phyloP scores from a whole-genome alignment of 192 early-diverging fungal genomes.

The Coemansia aciculifera region DNA sequence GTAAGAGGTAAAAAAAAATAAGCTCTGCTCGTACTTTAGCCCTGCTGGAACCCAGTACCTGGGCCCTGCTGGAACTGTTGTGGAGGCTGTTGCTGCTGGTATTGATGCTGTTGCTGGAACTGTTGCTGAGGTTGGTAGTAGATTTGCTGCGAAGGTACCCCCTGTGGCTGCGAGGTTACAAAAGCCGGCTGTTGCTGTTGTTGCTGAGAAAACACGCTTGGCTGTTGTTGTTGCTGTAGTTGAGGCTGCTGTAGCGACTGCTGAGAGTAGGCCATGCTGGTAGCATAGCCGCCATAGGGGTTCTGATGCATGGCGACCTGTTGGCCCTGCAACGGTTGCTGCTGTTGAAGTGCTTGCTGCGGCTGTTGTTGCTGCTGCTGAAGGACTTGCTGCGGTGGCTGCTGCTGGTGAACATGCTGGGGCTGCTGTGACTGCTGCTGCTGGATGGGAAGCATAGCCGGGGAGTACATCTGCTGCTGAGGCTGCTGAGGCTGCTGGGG shows the following conservation, averaged over 20 bases:
- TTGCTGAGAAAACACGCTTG: background rate
- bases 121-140: constrained; percentile 12
- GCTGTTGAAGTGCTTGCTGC: constrained; percentile 12
- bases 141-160: background rate
- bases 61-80: constrained; percentile 13
- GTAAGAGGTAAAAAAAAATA: background rate
- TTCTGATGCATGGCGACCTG: constrained; percentile 10
- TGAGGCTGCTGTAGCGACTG: constrained; percentile 7
- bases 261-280: constrained; percentile 15
- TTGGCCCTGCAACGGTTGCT: background rate
- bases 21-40: background rate
- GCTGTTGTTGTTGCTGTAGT: constrained; percentile 4
- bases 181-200: constrained; percentile 1
- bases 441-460: background rate
- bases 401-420: constrained; percentile 24
- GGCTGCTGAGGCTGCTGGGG: constrained; percentile 12
- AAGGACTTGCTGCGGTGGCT: constrained; percentile 9
- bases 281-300: background rate
- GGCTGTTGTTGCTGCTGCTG: constrained; percentile 4
- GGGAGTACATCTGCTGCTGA: constrained; percentile 18
- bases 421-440: constrained; percentile 6
- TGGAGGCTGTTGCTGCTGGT: constrained; percentile 9
- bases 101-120: constrained; percentile 18
- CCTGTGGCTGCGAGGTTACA: constrained; percentile 3
- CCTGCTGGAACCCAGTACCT: constrained; percentile 7